Conservation (phyloP, 805 yeast species). For the Teunomyces pallodes region DNA sequence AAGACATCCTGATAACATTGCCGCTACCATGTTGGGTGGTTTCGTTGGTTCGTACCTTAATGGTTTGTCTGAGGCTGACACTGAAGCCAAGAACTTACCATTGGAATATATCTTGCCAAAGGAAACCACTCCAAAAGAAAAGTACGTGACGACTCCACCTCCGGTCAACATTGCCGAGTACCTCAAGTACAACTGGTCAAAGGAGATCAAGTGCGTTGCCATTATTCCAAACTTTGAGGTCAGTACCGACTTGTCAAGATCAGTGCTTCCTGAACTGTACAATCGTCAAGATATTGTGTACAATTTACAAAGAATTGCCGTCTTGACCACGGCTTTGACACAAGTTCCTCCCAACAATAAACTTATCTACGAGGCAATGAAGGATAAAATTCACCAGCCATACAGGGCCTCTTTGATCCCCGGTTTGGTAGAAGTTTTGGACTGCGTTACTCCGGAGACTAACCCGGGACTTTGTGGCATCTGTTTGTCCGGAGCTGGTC, state of each 20-base stretch:
- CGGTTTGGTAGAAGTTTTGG: constrained; percentile 78
- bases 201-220: constrained; percentile 80
- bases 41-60: constrained; percentile 93
- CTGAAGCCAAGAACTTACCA: constrained; percentile 77
- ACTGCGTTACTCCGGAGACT: constrained; percentile 74
- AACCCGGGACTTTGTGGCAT: constrained; percentile 89
- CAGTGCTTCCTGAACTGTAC: constrained; percentile 81
- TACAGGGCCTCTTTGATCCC: constrained; percentile 90
- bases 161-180: constrained; percentile 87
- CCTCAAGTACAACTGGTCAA: constrained; percentile 79
- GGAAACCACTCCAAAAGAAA: constrained; percentile 61
- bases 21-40: constrained; percentile 99
- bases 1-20: constrained; percentile 96
- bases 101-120: constrained; percentile 80
- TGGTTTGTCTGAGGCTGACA: constrained; percentile 70
- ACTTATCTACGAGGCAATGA: constrained; percentile 91
- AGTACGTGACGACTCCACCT: constrained; percentile 44
- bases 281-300: constrained; percentile 80
- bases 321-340: constrained; percentile 89
- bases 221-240: constrained; percentile 94
- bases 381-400: constrained; percentile 96
- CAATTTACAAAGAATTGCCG: constrained; percentile 90
- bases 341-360: constrained; percentile 77
- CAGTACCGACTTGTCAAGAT: constrained; percentile 86
- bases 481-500: constrained; percentile 97